Conservation (phyloP, 1,284 basidiomycete species). For the Puccinia novopanici region DNA sequence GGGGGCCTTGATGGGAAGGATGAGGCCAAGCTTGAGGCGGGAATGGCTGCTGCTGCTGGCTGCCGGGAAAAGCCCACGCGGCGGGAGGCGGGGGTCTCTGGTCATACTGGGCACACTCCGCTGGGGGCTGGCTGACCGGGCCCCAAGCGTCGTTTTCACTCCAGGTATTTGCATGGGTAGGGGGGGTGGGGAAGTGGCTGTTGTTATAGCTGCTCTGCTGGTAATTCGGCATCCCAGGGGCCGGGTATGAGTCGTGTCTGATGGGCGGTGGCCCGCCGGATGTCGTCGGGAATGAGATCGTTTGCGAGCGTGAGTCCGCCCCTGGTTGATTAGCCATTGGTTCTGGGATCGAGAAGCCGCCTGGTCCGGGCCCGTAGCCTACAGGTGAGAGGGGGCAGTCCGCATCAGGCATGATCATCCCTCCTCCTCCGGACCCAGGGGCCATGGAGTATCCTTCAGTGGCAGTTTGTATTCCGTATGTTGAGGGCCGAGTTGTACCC, state of each 20-base stretch:
- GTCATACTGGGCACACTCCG: background rate
- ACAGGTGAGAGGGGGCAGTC: constrained; percentile 5
- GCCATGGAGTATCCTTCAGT: background rate
- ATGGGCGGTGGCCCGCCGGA: background rate
- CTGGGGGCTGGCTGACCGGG: background rate
- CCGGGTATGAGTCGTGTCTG: constrained; percentile 27
- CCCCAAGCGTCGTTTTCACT: constrained; percentile 16
- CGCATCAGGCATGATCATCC: constrained; percentile 36
- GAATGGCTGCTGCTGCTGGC: background rate
- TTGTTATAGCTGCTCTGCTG: background rate
- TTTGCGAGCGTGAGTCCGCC: constrained; percentile 17
- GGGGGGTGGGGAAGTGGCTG: background rate
- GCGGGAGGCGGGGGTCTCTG: constrained; percentile 18
- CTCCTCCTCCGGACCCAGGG: constrained; percentile 10
- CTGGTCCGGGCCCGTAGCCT: constrained; percentile 34
- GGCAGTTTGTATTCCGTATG: background rate
- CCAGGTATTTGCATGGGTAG: constrained; percentile 9
- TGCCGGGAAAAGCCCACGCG: background rate
- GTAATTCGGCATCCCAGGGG: background rate
- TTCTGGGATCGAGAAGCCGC: constrained; percentile 41
- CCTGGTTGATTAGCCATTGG: constrained; percentile 1
- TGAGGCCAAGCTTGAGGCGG: constrained; percentile 16
- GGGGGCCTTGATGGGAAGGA: constrained; percentile 9
- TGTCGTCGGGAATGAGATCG: background rate
- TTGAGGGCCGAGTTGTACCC: background rate